These are phyloP conservation scores for Helenozyma baotianmanensis DNA, from an alignment of 805 yeast species.

Conservation along the genomic window DNA sequence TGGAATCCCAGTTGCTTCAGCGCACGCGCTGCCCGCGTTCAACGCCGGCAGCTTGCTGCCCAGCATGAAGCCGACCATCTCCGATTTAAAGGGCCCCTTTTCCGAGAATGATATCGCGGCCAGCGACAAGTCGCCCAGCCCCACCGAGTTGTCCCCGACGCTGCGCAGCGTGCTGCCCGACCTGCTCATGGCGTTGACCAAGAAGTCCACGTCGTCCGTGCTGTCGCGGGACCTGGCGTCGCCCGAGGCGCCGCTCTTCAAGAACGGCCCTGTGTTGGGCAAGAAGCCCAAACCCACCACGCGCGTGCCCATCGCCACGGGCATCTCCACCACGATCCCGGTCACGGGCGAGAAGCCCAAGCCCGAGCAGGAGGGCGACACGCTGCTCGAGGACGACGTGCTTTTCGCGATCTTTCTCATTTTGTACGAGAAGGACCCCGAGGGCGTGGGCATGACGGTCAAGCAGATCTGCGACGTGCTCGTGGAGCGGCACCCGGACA, in stretches of 20 bases:
- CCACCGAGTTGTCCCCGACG: conserved; percentile 30
- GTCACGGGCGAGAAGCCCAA: conserved; percentile 66
- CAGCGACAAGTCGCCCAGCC: conserved; percentile 18
- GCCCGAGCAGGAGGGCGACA: conserved; percentile 59
- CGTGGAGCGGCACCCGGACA: conserved; percentile 72
- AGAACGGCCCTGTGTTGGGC: conserved; percentile 9
- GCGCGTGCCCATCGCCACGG: conserved; percentile 58
- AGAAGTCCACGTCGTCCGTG: conserved; percentile 17
- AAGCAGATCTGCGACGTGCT: conserved; percentile 79
- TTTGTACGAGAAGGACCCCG: conserved; percentile 62
- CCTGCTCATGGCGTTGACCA: conserved; percentile 27
- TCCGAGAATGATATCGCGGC: conserved; percentile 6
- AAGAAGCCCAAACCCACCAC: conserved; percentile 32
- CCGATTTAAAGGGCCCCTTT: conserved; percentile 14
- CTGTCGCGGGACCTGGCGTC: conserved; percentile 34
- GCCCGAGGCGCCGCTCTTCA: conserved; percentile 3
- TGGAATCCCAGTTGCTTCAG: conserved; percentile 46
- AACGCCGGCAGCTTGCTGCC: conserved; percentile 23
- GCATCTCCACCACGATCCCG: conserved; percentile 74
- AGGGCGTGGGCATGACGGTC: conserved; percentile 81
- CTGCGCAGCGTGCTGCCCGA: conserved; percentile 42
- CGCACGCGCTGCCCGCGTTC: conserved; percentile 43
- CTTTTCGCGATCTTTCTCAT: conserved; percentile 71
- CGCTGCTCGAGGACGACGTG: conserved; percentile 69
- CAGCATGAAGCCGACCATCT: conserved; percentile 13